Evolutionary conservation across 2,329 filamentous ascomycete genomes (phyloP).

Genomic region (Ambrosiella beaveri): DNA sequence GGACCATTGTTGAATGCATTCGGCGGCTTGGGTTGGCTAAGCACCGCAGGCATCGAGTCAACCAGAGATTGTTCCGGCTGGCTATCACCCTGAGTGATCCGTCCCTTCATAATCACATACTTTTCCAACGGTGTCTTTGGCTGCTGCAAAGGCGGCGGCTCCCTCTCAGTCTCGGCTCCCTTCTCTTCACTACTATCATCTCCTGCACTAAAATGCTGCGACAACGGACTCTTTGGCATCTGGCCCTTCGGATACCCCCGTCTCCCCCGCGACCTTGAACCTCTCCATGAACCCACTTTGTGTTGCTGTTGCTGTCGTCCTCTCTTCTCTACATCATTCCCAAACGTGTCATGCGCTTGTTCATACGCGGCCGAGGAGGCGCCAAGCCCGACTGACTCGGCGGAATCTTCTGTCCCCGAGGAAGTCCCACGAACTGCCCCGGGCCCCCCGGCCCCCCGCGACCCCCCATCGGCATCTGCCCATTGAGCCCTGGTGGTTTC

Average conservation of each 20-base stretch:
- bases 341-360: constrained; percentile 44
- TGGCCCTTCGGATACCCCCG: constrained; percentile 1
- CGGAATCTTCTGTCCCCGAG: constrained; percentile 13
- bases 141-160: background rate
- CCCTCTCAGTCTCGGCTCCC: background rate
- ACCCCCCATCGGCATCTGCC: constrained; percentile 14
- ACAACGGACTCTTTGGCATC: constrained; percentile 3
- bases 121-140: background rate
- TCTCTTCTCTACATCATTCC: constrained; percentile 32
- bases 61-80: background rate
- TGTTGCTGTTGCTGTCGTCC: background rate
- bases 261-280: background rate
- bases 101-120: background rate
- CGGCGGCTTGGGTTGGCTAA: background rate
- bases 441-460: constrained; percentile 12
- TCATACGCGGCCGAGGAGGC: constrained; percentile 29
- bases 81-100: background rate
- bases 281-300: background rate
- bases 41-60: too few species aligned
- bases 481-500: constrained; percentile 8
- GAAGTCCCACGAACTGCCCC: constrained; percentile 13
- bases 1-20: background rate
- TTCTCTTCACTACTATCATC: background rate
- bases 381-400: constrained; percentile 21
- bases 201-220: background rate